Percentiles rank a stretch among this genome's conserved stretches.
phyloP scores from a whole-genome alignment of 1,139 yeast genomes.

The Hyphopichia burtonii region DNA sequence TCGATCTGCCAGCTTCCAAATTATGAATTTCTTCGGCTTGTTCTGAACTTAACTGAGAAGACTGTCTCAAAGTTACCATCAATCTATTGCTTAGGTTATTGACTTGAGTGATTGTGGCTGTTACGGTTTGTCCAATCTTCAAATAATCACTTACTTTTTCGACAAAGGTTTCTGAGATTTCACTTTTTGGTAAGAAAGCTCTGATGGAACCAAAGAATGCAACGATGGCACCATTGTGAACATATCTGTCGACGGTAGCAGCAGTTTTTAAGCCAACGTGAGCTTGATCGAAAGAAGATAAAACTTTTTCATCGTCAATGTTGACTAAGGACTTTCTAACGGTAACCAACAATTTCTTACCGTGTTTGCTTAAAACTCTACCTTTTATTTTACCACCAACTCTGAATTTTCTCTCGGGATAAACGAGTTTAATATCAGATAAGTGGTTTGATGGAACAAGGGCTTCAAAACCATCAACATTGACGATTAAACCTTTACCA shows the following conservation, averaged over 20 bases:
- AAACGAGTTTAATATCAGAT: conserved; percentile 78
- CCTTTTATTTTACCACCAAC: conserved; percentile 78
- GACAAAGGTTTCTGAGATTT: conserved; percentile 87
- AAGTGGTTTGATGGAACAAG: conserved; percentile 74
- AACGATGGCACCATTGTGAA: conserved; percentile 76
- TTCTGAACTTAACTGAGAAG: conserved; percentile 48
- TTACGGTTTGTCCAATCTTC: conserved; percentile 81
- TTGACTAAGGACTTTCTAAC: conserved; percentile 81
- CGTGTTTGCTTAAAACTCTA: conserved; percentile 50
- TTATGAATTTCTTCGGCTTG: conserved; percentile 50
- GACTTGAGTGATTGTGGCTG: conserved; percentile 61
- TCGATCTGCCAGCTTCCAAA: conserved; percentile 60
- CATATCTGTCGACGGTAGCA: conserved; percentile 74
- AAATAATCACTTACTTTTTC: conserved; percentile 75
- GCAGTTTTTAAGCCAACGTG: conserved; percentile 60
- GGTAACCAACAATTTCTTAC: conserved; percentile 56
- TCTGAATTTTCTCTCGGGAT: conserved; percentile 91
- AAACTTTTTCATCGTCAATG: conserved; percentile 58
- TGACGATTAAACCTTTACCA: conserved; percentile 62
- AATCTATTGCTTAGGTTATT: conserved; percentile 57
- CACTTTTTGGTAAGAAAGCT: conserved; percentile 83
- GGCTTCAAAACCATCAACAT: conserved; percentile 68
- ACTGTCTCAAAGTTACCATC: conserved; percentile 71
- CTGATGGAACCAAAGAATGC: conserved; percentile 76
- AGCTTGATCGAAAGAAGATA: conserved; percentile 52